A percentile compares a stretch with the other conserved stretches of the same genome.
These are phyloP conservation scores for Umbelopsis vinacea DNA, from an alignment of 192 early-diverging fungal genomes.

Conservation along the genomic window DNA sequence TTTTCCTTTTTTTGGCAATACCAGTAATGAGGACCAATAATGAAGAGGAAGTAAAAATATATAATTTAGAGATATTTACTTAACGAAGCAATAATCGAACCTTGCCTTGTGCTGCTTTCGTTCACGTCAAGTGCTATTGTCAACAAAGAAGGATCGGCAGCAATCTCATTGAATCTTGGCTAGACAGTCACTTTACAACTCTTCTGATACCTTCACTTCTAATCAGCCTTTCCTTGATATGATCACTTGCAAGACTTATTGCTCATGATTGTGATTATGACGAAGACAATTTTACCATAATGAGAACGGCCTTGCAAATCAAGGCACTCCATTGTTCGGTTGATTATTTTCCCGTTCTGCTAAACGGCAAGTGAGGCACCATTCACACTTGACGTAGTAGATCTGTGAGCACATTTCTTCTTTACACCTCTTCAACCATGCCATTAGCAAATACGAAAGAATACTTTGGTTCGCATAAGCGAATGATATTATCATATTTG, in stretches of 20 bases:
- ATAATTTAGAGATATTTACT: no score
- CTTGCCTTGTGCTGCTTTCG: no score
- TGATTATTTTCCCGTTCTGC: neutral
- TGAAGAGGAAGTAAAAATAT: no score
- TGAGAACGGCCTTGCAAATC: neutral
- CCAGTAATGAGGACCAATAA: no score
- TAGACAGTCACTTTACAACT: no score
- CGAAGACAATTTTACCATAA: neutral
- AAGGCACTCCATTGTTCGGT: neutral
- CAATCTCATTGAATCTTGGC: no score
- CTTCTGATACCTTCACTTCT: no score
- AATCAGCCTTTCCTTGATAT: neutral
- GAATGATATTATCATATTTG: slow-evolving; percentile 5
- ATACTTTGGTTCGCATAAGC: neutral
- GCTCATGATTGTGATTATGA: neutral
- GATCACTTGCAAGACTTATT: no score
- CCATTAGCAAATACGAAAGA: neutral
- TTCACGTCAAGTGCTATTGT: no score
- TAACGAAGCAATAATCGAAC: no score
- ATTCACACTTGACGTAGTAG: neutral
- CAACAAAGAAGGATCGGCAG: no score
- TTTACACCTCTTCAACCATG: neutral
- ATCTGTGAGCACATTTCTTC: neutral
- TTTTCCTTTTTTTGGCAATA: no score
- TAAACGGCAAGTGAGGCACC: neutral